Conservation (phyloP, 345 rosid genomes). For the Lepidium didymum region DNA sequence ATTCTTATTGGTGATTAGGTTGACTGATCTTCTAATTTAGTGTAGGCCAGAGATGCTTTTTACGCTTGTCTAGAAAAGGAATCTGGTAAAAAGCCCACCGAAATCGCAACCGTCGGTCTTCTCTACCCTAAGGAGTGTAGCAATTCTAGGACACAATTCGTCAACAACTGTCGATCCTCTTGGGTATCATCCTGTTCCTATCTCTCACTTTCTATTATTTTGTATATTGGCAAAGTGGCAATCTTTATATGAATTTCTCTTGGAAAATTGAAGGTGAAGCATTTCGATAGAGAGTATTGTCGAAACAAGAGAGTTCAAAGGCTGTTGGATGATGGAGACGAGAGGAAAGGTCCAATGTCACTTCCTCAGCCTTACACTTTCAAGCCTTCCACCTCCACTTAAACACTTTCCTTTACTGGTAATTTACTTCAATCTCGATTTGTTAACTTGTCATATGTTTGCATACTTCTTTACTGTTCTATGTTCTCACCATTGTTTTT, state of each 20-base stretch:
- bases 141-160: slow-evolving; percentile 41
- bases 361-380: slow-evolving; percentile 82
- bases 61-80: slow-evolving; percentile 66
- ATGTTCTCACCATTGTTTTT: neutral
- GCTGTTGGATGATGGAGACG: slow-evolving; percentile 56
- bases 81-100: slow-evolving; percentile 60
- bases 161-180: slow-evolving; percentile 55
- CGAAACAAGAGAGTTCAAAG: slow-evolving; percentile 64
- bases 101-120: slow-evolving; percentile 73
- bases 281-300: slow-evolving; percentile 73
- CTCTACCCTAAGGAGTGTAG: slow-evolving; percentile 66
- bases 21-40: neutral
- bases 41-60: slow-evolving; percentile 73
- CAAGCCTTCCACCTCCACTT: slow-evolving; percentile 43
- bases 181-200: slow-evolving; percentile 39
- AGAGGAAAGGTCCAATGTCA: slow-evolving; percentile 68
- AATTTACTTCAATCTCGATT: neutral
- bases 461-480: neutral
- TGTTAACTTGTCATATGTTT: neutral
- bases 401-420: slow-evolving; percentile 4
- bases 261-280: slow-evolving; percentile 53
- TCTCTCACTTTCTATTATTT: neutral
- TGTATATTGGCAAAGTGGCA: neutral
- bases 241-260: neutral
- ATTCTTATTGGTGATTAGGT: neutral